Evolutionary conservation across 192 early-diverging fungal genomes (phyloP), one percentile per base, ranked within the genome.

Genomic region (Linnemannia exigua): DNA sequence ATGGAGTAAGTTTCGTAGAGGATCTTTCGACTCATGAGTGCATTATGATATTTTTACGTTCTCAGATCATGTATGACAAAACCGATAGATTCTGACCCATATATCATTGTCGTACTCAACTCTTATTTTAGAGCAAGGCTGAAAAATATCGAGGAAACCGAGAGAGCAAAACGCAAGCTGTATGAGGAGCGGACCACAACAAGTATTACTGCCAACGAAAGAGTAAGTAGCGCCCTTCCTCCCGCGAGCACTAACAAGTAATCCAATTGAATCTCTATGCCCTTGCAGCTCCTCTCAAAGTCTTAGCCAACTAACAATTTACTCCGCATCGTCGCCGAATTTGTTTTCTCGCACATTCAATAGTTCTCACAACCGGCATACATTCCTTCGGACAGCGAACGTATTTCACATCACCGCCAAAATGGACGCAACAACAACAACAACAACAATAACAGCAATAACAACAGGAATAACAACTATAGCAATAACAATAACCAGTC

Each of bases 141-240:
- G 15, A 91, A 91, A 70, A 97, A 97, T 75, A 97, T 96, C 67
- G 93, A 95, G 77, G 94, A 93, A 54, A 98, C 97, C 9, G 94
- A 96, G 77, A 90, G 80, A 22, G 95, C 94, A 35, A 95, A 94
- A 82, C 90, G 94, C 22, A 90, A 92, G 51, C 54, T 95, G 47
- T 72, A 87, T 74, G 91, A 93, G 58, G 70, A 84, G 46, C 50
- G 87, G 17, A 31, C 78, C 46, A 67, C 80, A 70, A 76, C 79
- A 47, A 88, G 80, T 50, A 82, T 70, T 67, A 70, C 70, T 41
- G 50, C 78, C 58, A 63, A 63, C 20, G 82, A 80, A 25, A 54
- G 72, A 28, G 87, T 87, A 82, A 54, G 51, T 47, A 14, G n/a
- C 38, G 31, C 35, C 46, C 66, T 35, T 48, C 36, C n/a, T n/a